Base-by-base conservation (phyloP, 225 moss, liverwort and hornwort genomes). In the Antitrichia curtipendula region DNA sequence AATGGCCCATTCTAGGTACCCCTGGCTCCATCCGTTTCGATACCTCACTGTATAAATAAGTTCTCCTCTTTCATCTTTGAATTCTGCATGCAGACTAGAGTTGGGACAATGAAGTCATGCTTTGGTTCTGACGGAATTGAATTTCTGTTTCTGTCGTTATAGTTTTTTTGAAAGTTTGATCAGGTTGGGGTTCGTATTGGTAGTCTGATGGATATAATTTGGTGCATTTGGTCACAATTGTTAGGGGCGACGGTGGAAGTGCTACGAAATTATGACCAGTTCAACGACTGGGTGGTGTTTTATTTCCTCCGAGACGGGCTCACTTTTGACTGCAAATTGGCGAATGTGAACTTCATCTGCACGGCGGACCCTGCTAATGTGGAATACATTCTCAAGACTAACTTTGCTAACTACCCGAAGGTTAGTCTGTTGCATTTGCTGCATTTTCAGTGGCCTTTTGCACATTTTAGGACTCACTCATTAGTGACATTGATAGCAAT, bases 321-420 rank as follows among this genome's bases (percentile, higher is more conserved):
- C 61, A 95, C 93, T 56, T 52, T 90, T 21, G 31, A 34, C 66
- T 80, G 62, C 71, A 85, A 84, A 31, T 45, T 80, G 85, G 76
- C 56, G 3, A 84, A 91, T 66, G 4, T 38, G 18, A 72, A 38
- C 6, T 83, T 12, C 69, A 83, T 86, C 78, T 93, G 91, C 90
- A 95, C 96, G 19, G 95, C 91, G 32, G 95, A 95, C 84, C 93
- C 94, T 56, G 95, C 85, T 25, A 95, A 95, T 78, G 91, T 97
- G 74, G 94, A 95, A 81, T 83, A 94, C 74, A 93, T 97, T 9
- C 91, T 97, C 75, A 97, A 97, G 90, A 93, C 91, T 40, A 95
- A 97, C 84, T 97, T 97, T 86, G 84, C 90, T 6, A 97, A 97
- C 59, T 97, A 92, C 53, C 97, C 97, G 4, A 97, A 97, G 96